Percentiles rank a stretch among this genome's conserved stretches.
phyloP scores from a whole-genome alignment of 2,329 filamentous ascomycete species.

The Elsinoe ampelina region DNA sequence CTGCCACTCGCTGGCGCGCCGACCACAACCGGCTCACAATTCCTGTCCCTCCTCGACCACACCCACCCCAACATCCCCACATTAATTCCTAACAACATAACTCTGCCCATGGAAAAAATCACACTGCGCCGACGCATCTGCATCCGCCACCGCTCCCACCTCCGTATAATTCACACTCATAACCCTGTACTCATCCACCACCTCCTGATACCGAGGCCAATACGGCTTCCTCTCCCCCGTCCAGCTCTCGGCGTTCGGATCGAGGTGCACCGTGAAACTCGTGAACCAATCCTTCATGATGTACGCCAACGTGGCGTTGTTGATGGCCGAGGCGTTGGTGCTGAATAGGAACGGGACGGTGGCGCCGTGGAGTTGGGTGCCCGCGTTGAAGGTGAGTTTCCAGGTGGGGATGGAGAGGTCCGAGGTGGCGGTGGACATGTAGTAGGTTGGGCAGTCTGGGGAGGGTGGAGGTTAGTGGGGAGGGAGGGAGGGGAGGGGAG shows the following conservation, averaged over 20 bases:
- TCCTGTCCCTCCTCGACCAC: not conserved
- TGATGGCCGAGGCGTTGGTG: constrained; percentile 8
- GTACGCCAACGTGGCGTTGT: constrained; percentile 27
- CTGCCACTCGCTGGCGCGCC: not conserved
- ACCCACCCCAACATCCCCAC: not conserved
- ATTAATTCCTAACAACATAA: constrained; percentile 20
- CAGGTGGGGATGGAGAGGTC: constrained; percentile 21
- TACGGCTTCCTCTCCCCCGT: constrained; percentile 21
- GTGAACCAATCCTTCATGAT: constrained; percentile 29
- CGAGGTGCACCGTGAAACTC: constrained; percentile 26
- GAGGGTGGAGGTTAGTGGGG: not conserved
- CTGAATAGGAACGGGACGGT: constrained; percentile 14
- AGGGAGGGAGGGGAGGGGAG: not conserved
- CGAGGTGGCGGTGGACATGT: constrained; percentile 30
- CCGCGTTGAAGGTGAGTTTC: constrained; percentile 30
- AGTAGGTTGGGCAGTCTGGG: constrained; percentile 26
- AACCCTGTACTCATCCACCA: constrained; percentile 15
- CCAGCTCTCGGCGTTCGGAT: constrained; percentile 27
- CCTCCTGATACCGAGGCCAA: constrained; percentile 24
- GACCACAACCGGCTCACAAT: not conserved
- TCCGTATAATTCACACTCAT: constrained; percentile 21
- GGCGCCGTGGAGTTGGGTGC: constrained; percentile 27
- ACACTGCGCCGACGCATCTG: constrained; percentile 19
- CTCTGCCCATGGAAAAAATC: constrained; percentile 22
- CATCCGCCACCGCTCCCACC: constrained; percentile 19